These are phyloP conservation scores for Coemansia sp. DNA, from an alignment of 192 early-diverging fungal genomes.

Conservation along the genomic window DNA sequence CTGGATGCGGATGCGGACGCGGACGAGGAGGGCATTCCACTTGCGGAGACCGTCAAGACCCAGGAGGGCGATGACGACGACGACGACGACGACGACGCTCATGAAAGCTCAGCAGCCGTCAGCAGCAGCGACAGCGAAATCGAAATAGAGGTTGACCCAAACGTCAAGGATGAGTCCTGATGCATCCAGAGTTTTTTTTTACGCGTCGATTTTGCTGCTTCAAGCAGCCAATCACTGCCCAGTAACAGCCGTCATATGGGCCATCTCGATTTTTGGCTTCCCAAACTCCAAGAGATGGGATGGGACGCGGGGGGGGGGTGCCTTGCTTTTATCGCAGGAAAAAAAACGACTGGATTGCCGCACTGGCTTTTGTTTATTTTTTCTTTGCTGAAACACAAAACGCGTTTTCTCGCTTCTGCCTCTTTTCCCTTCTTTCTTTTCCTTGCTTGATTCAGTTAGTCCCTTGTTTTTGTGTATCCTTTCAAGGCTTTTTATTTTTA, in stretches of 20 bases:
- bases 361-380: background rate
- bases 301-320: background rate
- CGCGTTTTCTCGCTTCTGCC: background rate
- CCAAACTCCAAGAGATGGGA: too few relatives aligned
- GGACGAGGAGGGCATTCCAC: background rate
- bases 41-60: background rate
- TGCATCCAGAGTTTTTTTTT: background rate
- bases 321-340: too few relatives aligned
- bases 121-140: slow-evolving; percentile 2
- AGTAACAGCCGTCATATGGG: background rate
- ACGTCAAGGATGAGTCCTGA: background rate
- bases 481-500: background rate
- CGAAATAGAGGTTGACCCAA: background rate
- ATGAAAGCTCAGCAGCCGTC: slow-evolving; percentile 2
- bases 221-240: slow-evolving; percentile 23
- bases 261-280: slow-evolving; percentile 15
- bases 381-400: background rate
- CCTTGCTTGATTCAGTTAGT: background rate
- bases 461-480: slow-evolving; percentile 4
- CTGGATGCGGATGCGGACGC: background rate
- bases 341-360: background rate
- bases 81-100: background rate
- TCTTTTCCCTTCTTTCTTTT: slow-evolving; percentile 1
- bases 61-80: background rate
- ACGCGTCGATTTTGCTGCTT: background rate